Base-by-base conservation (phyloP, 2,329 filamentous ascomycete genomes). In the Eutypa lata region DNA sequence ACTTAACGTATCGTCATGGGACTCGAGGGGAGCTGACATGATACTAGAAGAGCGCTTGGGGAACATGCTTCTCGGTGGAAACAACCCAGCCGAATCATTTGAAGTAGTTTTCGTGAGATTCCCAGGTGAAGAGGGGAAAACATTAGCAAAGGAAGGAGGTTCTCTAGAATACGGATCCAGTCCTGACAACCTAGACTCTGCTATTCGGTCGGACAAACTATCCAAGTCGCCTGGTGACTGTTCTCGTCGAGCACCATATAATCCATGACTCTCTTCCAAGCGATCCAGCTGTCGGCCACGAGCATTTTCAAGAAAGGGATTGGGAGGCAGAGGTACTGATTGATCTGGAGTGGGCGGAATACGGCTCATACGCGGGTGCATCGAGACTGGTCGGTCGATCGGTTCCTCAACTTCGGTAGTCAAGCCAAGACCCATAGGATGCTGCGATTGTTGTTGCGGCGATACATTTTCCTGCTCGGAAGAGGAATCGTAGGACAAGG, bases 321-420 rank as follows among this genome's bases (percentile, higher is more conserved):
- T 74, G 31, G 71, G 74, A 38, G 74, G 72, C 40, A 74, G 64
- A 11, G 83, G 80, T 28, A 80, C 61, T 11, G 67, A 66, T 19
- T 76, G 71, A 49, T 81, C 76, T 1, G 76, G 75, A 0, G 76
- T 79, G 2, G 77, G 75, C 11, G 79, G 79, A 49, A 84, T 77
- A 22, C 79, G 81, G 66, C 88, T 90, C 75, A 92, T 82, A 26
- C 85, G 81, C 22, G 89, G 88, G 62, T 92, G 86, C 76, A 90
- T 85, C 3, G 89, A 92, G 56, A 82, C 76, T 2, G 89, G 89
- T 51, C 89, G 80, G 51, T 82, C 72, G 14, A 68, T 62, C 46
- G 77, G 75, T 14, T 78, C 75, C 57, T 86, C 82, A 37, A 86
- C 70, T 59, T 84, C 80, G 6, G 78, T 78, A 57, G 73, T 78